Evolutionary conservation across 192 early-diverging fungal genomes (phyloP).

Genomic region (Funneliformis mosseae): DNA sequence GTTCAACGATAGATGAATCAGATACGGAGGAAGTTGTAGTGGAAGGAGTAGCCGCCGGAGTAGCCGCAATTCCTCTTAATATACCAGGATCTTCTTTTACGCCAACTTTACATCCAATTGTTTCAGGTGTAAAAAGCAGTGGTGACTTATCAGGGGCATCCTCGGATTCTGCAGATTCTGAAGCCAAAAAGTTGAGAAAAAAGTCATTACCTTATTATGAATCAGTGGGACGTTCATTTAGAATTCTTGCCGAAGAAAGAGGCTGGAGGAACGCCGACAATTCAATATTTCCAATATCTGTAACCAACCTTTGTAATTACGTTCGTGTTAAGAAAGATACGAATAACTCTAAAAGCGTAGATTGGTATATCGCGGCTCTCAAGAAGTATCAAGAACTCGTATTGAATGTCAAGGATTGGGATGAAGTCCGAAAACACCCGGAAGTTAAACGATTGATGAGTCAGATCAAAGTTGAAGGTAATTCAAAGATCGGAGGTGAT

Average conservation of each 20-base stretch:
- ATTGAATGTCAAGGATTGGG: slow-evolving; percentile 15
- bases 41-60: neutral
- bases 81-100: neutral
- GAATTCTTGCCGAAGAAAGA: neutral
- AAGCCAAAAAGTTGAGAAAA: neutral
- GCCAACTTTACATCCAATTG: neutral
- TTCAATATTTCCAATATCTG: slow-evolving; percentile 15
- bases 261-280: slow-evolving; percentile 18
- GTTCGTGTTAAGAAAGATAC: slow-evolving; percentile 4
- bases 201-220: neutral
- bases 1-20: neutral
- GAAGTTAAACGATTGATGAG: neutral
- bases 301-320: slow-evolving; percentile 6
- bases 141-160: neutral
- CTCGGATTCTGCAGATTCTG: neutral
- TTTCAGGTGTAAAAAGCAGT: neutral
- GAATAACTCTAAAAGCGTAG: slow-evolving; percentile 19
- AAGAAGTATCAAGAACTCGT: slow-evolving; percentile 19
- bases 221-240: slow-evolving; percentile 17
- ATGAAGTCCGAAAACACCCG: slow-evolving; percentile 22
- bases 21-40: neutral
- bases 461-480: slow-evolving; percentile 8
- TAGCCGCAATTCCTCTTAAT: neutral
- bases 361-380: slow-evolving; percentile 22
- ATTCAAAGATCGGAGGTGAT: neutral